Percentiles rank a stretch among this genome's conserved stretches.
Evolutionary conservation across 1,284 basidiomycete genomes (phyloP).

Genomic region (Termitomyces sp.): DNA sequence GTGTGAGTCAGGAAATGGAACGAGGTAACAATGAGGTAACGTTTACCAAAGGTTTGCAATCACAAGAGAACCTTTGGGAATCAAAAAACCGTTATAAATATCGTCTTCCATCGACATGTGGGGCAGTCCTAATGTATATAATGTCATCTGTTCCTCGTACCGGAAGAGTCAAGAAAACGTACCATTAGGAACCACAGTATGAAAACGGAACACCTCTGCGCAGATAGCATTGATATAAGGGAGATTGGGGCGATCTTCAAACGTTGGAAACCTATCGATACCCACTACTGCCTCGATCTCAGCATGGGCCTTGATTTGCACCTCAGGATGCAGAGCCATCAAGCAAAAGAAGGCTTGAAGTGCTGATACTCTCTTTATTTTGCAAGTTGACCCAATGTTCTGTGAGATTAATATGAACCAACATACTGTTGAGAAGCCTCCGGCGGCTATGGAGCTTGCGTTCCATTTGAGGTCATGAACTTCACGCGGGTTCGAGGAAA

Average conservation of each 20-base stretch:
- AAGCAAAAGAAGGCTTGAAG: conserved; percentile 37
- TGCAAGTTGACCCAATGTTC: too few relatives aligned
- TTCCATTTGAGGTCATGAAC: conserved; percentile 35
- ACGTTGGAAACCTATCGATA: conserved; percentile 28
- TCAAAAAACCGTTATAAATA: conserved; percentile 19
- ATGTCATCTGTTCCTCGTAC: conserved; percentile 12
- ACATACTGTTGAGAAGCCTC: conserved; percentile 4
- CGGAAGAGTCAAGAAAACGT: background rate
- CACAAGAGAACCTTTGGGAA: conserved; percentile 26
- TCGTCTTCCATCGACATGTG: conserved; percentile 24
- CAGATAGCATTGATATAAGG: conserved; percentile 34
- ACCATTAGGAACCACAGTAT: background rate
- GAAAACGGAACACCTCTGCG: background rate
- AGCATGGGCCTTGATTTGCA: conserved; percentile 29
- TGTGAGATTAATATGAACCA: background rate
- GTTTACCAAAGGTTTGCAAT: conserved; percentile 26
- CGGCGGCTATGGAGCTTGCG: conserved; percentile 3
- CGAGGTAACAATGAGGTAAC: background rate
- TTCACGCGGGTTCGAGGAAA: conserved; percentile 18
- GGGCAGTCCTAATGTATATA: conserved; percentile 18
- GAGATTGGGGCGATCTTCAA: conserved; percentile 26
- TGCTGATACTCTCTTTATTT: conserved; percentile 4
- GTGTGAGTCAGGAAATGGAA: too few relatives aligned
- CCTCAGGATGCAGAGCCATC: conserved; percentile 35
- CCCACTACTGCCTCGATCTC: conserved; percentile 36